A percentile compares a stretch with the other conserved stretches of the same genome.
Conservation (phyloP, 495 filamentous ascomycete genomes). For the Neurospora sp. region DNA sequence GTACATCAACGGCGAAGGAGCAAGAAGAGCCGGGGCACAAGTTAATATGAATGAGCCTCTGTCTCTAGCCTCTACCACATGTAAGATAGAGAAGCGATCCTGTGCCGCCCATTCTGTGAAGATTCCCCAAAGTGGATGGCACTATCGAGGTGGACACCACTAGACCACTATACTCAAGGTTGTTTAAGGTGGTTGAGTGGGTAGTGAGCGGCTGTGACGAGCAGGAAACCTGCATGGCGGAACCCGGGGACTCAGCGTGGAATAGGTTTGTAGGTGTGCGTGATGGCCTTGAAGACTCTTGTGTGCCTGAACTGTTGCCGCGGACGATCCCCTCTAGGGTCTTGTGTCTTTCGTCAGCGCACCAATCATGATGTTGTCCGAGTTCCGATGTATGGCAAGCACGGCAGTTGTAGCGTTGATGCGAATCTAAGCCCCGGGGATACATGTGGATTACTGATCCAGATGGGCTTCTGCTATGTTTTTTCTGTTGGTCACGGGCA, state of each 20-base stretch:
- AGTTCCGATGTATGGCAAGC: neutral
- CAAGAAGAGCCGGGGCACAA: neutral
- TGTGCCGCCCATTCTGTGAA: conserved; percentile 9
- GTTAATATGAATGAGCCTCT: neutral
- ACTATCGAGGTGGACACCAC: neutral
- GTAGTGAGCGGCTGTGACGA: neutral
- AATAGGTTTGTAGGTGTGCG: neutral
- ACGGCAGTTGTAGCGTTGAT: neutral
- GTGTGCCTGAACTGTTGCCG: neutral
- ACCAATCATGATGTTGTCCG: neutral
- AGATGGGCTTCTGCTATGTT: neutral
- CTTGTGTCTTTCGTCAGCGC: neutral
- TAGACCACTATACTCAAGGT: neutral
- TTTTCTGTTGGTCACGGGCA: neutral
- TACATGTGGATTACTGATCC: neutral
- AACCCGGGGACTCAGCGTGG: neutral
- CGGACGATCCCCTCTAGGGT: neutral
- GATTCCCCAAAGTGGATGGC: conserved; percentile 3
- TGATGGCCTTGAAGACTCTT: conserved; percentile 2
- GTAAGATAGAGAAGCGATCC: conserved; percentile 4
- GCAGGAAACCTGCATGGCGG: neutral
- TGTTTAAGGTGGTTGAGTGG: neutral
- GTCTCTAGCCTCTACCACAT: neutral
- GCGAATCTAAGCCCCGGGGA: neutral
- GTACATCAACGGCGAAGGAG: neutral